These are phyloP conservation scores for Sclerotinia trifoliorum DNA, from an alignment of 2,329 filamentous ascomycete genomes.

Conservation along the genomic window DNA sequence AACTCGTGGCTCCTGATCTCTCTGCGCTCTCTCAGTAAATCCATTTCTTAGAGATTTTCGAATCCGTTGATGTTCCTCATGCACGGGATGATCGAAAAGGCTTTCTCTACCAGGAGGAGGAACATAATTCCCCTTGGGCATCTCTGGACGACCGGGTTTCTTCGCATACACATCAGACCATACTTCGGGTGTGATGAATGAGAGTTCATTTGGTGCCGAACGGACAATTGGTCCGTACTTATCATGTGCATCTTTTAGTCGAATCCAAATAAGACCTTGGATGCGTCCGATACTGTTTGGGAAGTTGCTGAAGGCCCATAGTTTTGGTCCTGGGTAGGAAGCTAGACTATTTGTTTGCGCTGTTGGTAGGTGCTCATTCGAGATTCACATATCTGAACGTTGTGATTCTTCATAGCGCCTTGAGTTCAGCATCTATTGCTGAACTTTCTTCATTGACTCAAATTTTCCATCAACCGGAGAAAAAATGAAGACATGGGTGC, in stretches of 20 bases:
- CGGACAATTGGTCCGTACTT: neutral
- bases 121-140: neutral
- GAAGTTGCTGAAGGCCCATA: slow-evolving; percentile 5
- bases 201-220: neutral
- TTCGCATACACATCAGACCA: neutral
- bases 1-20: neutral
- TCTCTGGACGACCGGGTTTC: neutral
- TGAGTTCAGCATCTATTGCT: no score
- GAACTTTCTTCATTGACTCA: neutral
- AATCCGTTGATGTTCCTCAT: neutral
- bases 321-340: neutral
- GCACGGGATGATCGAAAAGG: neutral
- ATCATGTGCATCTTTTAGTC: neutral
- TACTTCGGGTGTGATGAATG: slow-evolving; percentile 5
- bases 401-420: neutral
- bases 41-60: neutral
- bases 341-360: neutral
- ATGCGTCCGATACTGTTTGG: slow-evolving; percentile 6
- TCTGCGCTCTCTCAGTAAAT: neutral
- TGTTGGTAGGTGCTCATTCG: neutral
- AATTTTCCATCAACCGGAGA: neutral
- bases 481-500: neutral
- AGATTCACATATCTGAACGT: neutral
- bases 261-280: neutral
- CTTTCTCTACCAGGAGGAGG: neutral